phyloP scores from a whole-genome alignment of 352 stramenopile genomes.

The Globisporangium uncinulatum region DNA sequence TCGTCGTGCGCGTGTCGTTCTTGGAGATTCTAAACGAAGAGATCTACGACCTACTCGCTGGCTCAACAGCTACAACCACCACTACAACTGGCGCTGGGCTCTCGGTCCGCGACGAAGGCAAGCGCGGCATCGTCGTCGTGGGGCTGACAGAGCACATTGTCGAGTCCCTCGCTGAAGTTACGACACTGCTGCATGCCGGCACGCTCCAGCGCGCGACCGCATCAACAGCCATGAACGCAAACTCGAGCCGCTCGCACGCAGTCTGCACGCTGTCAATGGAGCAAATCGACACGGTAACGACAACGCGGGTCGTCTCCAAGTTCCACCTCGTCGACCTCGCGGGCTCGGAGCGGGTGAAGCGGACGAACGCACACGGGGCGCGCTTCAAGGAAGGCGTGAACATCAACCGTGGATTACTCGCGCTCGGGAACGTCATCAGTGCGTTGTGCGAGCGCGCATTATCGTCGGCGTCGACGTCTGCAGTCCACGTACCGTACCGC shows the following conservation, averaged over 20 bases:
- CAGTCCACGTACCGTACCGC: constrained; percentile 77
- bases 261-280: constrained; percentile 89
- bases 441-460: constrained; percentile 85
- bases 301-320: constrained; percentile 53
- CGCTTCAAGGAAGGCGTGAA: constrained; percentile 90
- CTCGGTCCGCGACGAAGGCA: constrained; percentile 84
- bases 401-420: constrained; percentile 94
- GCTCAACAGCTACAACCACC: background rate
- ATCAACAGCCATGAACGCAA: constrained; percentile 66
- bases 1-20: constrained; percentile 61
- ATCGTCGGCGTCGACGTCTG: constrained; percentile 1
- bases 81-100: constrained; percentile 25
- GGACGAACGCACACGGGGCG: constrained; percentile 79
- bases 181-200: constrained; percentile 38
- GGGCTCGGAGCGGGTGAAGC: constrained; percentile 90
- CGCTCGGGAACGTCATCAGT: constrained; percentile 94
- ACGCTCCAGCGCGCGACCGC: constrained; percentile 48
- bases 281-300: constrained; percentile 25
- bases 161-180: constrained; percentile 33
- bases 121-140: constrained; percentile 85
- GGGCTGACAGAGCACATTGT: constrained; percentile 82
- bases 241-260: constrained; percentile 83
- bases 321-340: constrained; percentile 96
- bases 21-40: constrained; percentile 97
- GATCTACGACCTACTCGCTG: constrained; percentile 90